These are phyloP conservation scores for Neoascochyta sp. DNA, from an alignment of 2,329 filamentous ascomycete species.

Conservation along the genomic window DNA sequence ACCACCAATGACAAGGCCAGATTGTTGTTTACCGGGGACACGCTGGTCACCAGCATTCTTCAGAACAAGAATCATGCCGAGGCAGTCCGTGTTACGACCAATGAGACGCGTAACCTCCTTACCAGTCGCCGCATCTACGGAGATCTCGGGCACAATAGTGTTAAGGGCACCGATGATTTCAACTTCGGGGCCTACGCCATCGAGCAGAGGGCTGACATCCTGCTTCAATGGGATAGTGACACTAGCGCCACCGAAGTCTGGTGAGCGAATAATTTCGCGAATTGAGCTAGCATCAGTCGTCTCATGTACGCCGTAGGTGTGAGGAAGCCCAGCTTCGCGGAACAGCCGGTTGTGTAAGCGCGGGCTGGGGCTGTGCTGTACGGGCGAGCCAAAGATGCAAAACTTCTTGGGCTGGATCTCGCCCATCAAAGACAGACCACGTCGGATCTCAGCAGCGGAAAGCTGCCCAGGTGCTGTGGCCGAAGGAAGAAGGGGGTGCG, in stretches of 20 bases:
- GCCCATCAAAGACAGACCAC: slow-evolving; percentile 72
- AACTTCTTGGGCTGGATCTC: slow-evolving; percentile 73
- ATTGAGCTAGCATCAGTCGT: slow-evolving; percentile 62
- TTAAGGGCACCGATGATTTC: slow-evolving; percentile 87
- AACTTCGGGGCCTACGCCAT: slow-evolving; percentile 75
- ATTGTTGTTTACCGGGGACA: slow-evolving; percentile 38
- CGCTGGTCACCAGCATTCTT: slow-evolving; percentile 57
- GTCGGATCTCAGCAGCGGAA: slow-evolving; percentile 82
- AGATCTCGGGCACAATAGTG: slow-evolving; percentile 68
- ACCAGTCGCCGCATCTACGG: slow-evolving; percentile 37
- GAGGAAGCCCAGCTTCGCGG: slow-evolving; percentile 70
- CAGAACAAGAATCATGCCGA: slow-evolving; percentile 81
- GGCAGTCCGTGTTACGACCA: slow-evolving; percentile 95
- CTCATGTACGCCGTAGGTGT: slow-evolving; percentile 74
- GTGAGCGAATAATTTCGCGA: slow-evolving; percentile 60
- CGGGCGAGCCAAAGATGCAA: slow-evolving; percentile 83
- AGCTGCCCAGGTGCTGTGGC: slow-evolving; percentile 93
- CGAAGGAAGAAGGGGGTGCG: slow-evolving; percentile 82
- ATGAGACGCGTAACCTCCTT: slow-evolving; percentile 54
- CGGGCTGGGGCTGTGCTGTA: slow-evolving; percentile 78
- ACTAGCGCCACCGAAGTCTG: slow-evolving; percentile 85
- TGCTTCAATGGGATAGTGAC: slow-evolving; percentile 95
- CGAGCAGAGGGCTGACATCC: slow-evolving; percentile 76
- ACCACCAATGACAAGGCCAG: slow-evolving; percentile 80
- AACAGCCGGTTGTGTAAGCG: slow-evolving; percentile 88